Base-by-base conservation (phyloP, 208 protist species). In the Leishmania arabica region DNA sequence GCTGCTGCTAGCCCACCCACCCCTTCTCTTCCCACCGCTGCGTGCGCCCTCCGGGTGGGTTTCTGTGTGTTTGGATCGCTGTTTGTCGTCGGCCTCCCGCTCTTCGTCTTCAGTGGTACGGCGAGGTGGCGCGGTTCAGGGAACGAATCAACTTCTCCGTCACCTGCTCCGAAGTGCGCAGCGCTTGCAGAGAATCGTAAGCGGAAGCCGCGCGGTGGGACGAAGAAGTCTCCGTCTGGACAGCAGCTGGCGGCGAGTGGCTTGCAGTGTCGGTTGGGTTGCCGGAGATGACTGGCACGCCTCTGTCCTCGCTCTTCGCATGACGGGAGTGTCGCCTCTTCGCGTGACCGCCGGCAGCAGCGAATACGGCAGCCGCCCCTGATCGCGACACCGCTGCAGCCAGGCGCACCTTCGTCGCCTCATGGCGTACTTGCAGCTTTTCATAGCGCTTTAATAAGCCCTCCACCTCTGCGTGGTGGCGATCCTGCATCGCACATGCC, bases 351-450 rank as follows among this genome's bases (percentile, higher is more conserved):
- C 75, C 45, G 8, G 19, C 3, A 53, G 49, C 34, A 40, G 11
- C 8, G 2, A 65, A 74, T 11, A 73, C 17, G 31, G 51, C 66
- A 65, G 65, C 77, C 65, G 77, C 77, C 68, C 49, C 64, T 34
- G 37, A 68, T 77, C 53, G 51, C 24, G 82, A 69, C 37, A 88
- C 68, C 11, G 80, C 85, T 17, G 89, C 84, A 11, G 64, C 64
- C 19, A 92, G 83, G 42, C 83, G 88, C 49, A 94, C 17, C 79
- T 88, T 89, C 58, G 75, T 37, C 4, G 83, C 82, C 68, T 86
- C 81, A 56, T 83, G 91, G 49, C 89, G 82, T 56, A 77, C 68
- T 78, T 77, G 75, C 31, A 91, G 47, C 60, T 80, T 70, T 65
- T 91, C 84, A 49, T 89, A 70, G 68, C 81, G 75, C 58, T 72